Evolutionary conservation across 495 filamentous ascomycete genomes (phyloP), one percentile per base, ranked within the genome.

Genomic region (Annulohypoxylon stygium): DNA sequence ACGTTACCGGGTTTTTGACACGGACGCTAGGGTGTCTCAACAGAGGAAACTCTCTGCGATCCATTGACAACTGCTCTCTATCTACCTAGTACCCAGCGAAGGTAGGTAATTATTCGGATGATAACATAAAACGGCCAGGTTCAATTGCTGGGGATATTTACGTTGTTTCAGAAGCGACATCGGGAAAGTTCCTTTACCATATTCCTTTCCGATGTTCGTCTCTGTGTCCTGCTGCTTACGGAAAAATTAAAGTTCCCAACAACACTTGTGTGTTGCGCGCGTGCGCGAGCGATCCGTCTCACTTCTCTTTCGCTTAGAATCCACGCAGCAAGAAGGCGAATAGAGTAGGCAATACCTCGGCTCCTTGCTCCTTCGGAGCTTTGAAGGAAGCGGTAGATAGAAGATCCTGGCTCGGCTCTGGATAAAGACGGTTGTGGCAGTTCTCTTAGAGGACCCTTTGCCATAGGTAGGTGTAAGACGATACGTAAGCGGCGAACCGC

Each of bases 141-240:
- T 47, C 54, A 18, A 58, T 58, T 58, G 54, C 34, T n/a, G 30
- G 47, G 45, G 39, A 43, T 25, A 37, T 53, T 64, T 64, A 11
- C 18, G 33, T 12, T 20, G 43, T 53, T 25, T 53, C 33, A 58
- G 53, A 58, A 54, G 8, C 54, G 54, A 39, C 54, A 39, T 39
- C 53, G 33, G 53, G 51, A 34, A 34, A 9, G 30, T 36, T 63
- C 61, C 61, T 53, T 39, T 64, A n/a, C 61, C 61, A 53, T 41
- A 64, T 64, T 53, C 45, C 61, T 41, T 64, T 41, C 37, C 39
- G 34, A 11, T n/a, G 4, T 54, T 30, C 20, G 1, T 30, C 50
- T 30, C 50, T 26, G 6, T 30, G 14, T 20, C 33, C 34, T 39
- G 4, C n/a, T 58, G 30, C 54, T 23, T 58, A 36, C 25, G 53